A percentile compares a stretch with the other conserved stretches of the same genome.
These are phyloP conservation scores for Apiotrichum siamense DNA, from an alignment of 1,284 basidiomycete species.

Conservation along the genomic window DNA sequence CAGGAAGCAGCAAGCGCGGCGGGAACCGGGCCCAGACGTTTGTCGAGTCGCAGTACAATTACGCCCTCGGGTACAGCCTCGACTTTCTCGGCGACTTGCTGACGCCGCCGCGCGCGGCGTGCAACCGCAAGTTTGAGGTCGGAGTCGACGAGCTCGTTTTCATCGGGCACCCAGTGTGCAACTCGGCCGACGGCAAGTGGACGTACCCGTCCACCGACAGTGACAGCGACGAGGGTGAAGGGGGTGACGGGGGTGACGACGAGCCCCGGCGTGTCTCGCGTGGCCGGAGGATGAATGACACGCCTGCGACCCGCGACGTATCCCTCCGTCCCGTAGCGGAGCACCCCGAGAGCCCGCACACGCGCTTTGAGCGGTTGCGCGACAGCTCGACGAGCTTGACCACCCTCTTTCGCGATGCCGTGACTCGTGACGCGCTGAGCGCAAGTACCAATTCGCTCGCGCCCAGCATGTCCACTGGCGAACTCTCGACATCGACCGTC, in stretches of 20 bases:
- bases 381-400: background rate
- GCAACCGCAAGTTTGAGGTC: constrained; percentile 92
- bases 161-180: constrained; percentile 87
- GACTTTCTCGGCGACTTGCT: constrained; percentile 77
- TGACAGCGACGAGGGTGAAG: constrained; percentile 18
- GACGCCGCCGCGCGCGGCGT: constrained; percentile 70
- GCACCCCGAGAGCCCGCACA: constrained; percentile 11
- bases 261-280: constrained; percentile 8
- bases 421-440: background rate
- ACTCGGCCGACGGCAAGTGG: constrained; percentile 68
- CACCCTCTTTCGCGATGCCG: background rate
- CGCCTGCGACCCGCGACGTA: background rate
- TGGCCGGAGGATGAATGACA: constrained; percentile 11
- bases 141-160: constrained; percentile 89
- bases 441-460: background rate
- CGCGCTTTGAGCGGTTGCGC: background rate
- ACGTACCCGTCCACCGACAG: constrained; percentile 27
- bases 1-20: constrained; percentile 3
- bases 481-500: background rate
- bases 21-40: constrained; percentile 2
- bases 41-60: constrained; percentile 35
- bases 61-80: constrained; percentile 65
- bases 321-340: constrained; percentile 8
- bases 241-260: no score
- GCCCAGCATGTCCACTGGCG: background rate